phyloP scores from a whole-genome alignment of 208 protist genomes.

The Crithidia acanthocephali region DNA sequence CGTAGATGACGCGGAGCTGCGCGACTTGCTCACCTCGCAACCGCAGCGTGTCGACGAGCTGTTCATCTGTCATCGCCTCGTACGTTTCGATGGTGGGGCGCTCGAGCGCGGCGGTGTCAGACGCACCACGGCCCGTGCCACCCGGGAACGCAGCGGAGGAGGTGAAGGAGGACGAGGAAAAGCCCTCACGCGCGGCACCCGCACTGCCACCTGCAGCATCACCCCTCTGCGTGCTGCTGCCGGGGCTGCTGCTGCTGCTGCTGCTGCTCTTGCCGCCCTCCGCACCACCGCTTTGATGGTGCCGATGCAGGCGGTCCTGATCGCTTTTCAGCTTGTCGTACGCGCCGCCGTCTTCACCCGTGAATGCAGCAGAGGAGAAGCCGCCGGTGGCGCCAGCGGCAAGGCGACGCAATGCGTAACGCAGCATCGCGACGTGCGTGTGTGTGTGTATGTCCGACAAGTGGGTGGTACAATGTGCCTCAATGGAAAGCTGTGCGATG shows the following conservation, averaged over 20 bases:
- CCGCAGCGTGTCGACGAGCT: slow-evolving; percentile 59
- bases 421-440: slow-evolving; percentile 19
- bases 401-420: slow-evolving; percentile 20
- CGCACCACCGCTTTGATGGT: slow-evolving; percentile 15
- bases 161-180: slow-evolving; percentile 1
- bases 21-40: slow-evolving; percentile 62
- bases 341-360: slow-evolving; percentile 49
- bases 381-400: slow-evolving; percentile 27
- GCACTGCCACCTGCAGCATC: background rate
- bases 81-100: slow-evolving; percentile 83
- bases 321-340: slow-evolving; percentile 34
- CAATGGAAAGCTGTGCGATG: background rate
- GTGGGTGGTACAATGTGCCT: too few relatives aligned
- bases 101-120: slow-evolving; percentile 8
- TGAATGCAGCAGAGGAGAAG: slow-evolving; percentile 85
- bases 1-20: slow-evolving; percentile 75
- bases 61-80: slow-evolving; percentile 52
- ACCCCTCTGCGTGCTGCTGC: slow-evolving; percentile 4
- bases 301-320: slow-evolving; percentile 32
- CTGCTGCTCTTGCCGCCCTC: background rate
- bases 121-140: background rate
- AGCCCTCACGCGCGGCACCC: background rate
- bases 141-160: background rate
- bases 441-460: too few relatives aligned
- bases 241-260: slow-evolving; percentile 16